A percentile compares a stretch with the other conserved stretches of the same genome.
Conservation (phyloP, 2,329 filamentous ascomycete species). For the Aspergillus fijiensis region DNA sequence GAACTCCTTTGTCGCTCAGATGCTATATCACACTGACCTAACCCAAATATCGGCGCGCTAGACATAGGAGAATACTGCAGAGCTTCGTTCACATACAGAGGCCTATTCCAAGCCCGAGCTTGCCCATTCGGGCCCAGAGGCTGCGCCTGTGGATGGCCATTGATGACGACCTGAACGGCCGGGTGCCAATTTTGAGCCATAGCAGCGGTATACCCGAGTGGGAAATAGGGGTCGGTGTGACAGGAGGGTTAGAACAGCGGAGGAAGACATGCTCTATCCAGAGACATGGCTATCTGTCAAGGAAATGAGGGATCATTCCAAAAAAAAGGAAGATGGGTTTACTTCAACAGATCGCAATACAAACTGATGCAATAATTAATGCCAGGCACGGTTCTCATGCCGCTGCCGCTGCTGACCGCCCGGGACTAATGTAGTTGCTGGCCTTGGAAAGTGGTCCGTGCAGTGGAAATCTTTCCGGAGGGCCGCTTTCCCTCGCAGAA, state of each 20-base stretch:
- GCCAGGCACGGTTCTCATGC: conserved; percentile 26
- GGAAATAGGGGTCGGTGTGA: conserved; percentile 21
- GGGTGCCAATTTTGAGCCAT: conserved; percentile 44
- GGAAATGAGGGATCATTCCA: conserved; percentile 16
- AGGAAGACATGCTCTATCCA: conserved; percentile 29
- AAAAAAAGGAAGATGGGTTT: conserved; percentile 6
- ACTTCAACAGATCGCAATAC: conserved; percentile 7
- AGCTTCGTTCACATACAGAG: conserved; percentile 49
- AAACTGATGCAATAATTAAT: conserved; percentile 25
- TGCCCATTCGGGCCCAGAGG: conserved; percentile 27
- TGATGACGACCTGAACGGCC: conserved; percentile 45
- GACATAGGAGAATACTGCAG: conserved; percentile 52
- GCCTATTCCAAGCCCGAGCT: conserved; percentile 30
- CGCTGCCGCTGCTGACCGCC: conserved; percentile 28
- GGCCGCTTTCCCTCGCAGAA: conserved; percentile 2
- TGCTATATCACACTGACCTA: conserved; percentile 34
- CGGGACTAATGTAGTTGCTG: conserved; percentile 21
- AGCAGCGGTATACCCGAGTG: conserved; percentile 26
- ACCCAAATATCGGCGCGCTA: conserved; percentile 48
- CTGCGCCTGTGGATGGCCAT: conserved; percentile 32
- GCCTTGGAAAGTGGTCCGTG: conserved; percentile 16
- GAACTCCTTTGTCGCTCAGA: conserved; percentile 14
- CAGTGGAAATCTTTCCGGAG: conserved; percentile 22
- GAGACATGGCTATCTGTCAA: conserved; percentile 35
- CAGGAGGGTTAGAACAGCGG: conserved; percentile 22